Conservation (phyloP, 352 stramenopile species). For the Saprolegnia parasitica region DNA sequence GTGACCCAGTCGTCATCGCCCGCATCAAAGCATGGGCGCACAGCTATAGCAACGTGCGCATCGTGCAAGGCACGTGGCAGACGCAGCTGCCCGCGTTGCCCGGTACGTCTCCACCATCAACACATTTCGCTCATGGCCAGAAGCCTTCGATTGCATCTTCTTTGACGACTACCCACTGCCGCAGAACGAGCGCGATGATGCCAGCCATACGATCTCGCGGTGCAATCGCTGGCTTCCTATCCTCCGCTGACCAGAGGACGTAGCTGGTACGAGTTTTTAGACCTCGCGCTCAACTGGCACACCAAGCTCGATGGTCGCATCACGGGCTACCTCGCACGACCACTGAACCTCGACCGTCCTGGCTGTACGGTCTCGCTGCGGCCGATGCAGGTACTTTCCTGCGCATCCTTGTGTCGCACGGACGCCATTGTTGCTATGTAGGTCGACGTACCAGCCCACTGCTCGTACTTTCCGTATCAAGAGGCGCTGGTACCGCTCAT, state of each 20-base stretch:
- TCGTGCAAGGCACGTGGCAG: slow-evolving; percentile 72
- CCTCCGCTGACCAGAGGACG: background rate
- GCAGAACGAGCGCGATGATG: slow-evolving; percentile 37
- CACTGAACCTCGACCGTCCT: slow-evolving; percentile 42
- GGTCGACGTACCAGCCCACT: slow-evolving; percentile 44
- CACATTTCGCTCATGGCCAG: background rate
- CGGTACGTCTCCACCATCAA: background rate
- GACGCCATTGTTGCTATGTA: background rate
- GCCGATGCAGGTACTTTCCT: slow-evolving; percentile 21
- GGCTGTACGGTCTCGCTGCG: slow-evolving; percentile 40
- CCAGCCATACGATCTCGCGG: slow-evolving; percentile 29
- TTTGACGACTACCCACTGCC: slow-evolving; percentile 78
- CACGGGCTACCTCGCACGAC: slow-evolving; percentile 58
- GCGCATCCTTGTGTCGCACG: background rate
- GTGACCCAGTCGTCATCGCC: slow-evolving; percentile 52
- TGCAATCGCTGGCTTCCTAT: background rate
- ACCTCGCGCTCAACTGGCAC: slow-evolving; percentile 44
- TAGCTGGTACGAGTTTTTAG: slow-evolving; percentile 69
- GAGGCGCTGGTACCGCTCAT: slow-evolving; percentile 59
- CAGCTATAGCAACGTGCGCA: slow-evolving; percentile 35
- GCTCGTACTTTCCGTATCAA: slow-evolving; percentile 61
- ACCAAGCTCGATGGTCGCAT: slow-evolving; percentile 46
- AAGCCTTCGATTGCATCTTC: slow-evolving; percentile 69
- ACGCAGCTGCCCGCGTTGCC: slow-evolving; percentile 42
- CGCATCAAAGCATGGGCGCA: slow-evolving; percentile 46